Base-by-base conservation (phyloP, 495 filamentous ascomycete species). In the Amniculicola lignicola region DNA sequence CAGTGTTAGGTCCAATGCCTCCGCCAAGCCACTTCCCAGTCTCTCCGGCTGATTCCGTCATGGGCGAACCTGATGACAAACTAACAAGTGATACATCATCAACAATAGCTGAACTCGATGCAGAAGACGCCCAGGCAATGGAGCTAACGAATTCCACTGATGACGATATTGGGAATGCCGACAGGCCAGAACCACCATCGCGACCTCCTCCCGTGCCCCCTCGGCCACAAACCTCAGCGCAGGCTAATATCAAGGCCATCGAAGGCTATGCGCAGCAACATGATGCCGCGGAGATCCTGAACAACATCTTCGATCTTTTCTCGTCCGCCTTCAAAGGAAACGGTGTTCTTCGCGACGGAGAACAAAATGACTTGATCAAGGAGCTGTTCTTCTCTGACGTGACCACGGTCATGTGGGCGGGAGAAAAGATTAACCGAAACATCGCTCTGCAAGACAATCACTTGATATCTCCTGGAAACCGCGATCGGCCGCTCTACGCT, bases 251-350 rank as follows among this genome's bases (percentile, higher is more conserved):
- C 28, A 63, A 37, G 28, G 42, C 18, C 24, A 44, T 61, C 15
- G 81, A 85, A 67, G 75, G 82, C 61, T 77, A 79, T 16, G 77
- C 82, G 21, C 81, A 91, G 65, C 92, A 74, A 52, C 72, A 96
- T 73, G 93, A 98, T 73, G 93, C 95, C 5, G 90, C 87, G 9
- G 93, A 98, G 68, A 91, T 95, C 31, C 91, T 96, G 67, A 89
- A 89, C 33, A 91, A 93, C 66, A 84, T 94, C 19, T 79, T 94
- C 29, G 90, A 91, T 60, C 87, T 92, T 33, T 77, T 96, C n/a
- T 84, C 89, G 65, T 89, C 88, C 57, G 91, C 90, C 3, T 90
- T 96, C 63, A 83, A 81, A 57, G 78, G 89, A 29, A 33, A 33
- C 29, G 70, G 72, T 1, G 70, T 83, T 48, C 82, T 80, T 23